Base-by-base conservation (phyloP, 257 asterid species). In the Salvia miltiorrhiza region DNA sequence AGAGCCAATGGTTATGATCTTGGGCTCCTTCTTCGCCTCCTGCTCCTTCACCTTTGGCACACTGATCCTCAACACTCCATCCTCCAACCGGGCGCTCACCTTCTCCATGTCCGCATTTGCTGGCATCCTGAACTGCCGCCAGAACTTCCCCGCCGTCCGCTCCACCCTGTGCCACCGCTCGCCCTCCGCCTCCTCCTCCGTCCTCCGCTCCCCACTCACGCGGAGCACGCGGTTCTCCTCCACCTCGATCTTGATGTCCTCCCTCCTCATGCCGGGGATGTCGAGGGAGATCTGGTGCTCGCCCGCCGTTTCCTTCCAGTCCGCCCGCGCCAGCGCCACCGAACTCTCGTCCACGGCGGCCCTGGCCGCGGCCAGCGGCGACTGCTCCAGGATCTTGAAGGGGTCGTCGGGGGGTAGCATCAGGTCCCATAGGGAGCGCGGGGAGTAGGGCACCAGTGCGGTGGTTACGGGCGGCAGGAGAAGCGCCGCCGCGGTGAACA, bases 131-230 rank as follows among this genome's bases (percentile, higher is more conserved):
- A 92, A 92, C 78, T 75, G 98, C 78, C 96, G 63, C 96, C 93
- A 83, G 79, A 92, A 92, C 71, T 71, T 86, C 3, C 98, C 96
- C 1, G 67, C 78, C 0, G 87, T 80, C 41, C 96, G 75, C 82
- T 92, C 96, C 59, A 75, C 89, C 68, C 94, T 50, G 77, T 92
- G 98, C 98, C 98, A 92, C 70, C 82, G 81, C 71, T 87, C 98
- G 3, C 87, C 96, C 72, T 82, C 77, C 48, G 23, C 71, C 50
- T 89, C 88, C 70, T 76, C 92, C 76, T 80, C 94, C 13, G 73
- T 56, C 74, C 67, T 86, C 77, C 96, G 76, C 76, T 92, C 98
- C 11, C 98, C 96, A 61, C 84, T 80, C 0, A 92, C 67, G 26
- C 84, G 73, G 59, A 92, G 24, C 45, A 92, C 82, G 14, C 88